A percentile compares a stretch with the other conserved stretches of the same genome.
These are phyloP conservation scores for Polyporus arcularius DNA, from an alignment of 768 basidiomycete species.

Conservation along the genomic window DNA sequence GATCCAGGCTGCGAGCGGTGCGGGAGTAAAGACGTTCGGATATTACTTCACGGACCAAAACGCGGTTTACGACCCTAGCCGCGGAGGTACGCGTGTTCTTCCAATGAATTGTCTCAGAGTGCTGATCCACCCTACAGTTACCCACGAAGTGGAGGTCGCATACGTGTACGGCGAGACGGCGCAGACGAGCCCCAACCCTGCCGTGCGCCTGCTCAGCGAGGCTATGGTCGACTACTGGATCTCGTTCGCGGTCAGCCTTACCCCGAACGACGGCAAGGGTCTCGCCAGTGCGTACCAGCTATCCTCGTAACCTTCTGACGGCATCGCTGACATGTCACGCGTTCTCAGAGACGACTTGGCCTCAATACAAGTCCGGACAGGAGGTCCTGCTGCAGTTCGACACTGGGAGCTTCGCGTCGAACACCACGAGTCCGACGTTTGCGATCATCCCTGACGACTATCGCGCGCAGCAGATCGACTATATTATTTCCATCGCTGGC, in stretches of 20 bases:
- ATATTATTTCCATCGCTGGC: constrained; percentile 8
- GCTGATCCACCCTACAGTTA: constrained; percentile 6
- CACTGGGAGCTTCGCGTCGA: not conserved
- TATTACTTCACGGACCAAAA: constrained; percentile 45
- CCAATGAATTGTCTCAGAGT: too few species aligned
- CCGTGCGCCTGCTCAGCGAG: constrained; percentile 29
- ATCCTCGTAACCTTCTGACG: not conserved
- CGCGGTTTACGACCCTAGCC: constrained; percentile 9
- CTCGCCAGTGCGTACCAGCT: constrained; percentile 27
- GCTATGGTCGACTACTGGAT: constrained; percentile 48
- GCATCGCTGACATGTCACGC: constrained; percentile 5
- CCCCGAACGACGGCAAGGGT: constrained; percentile 47
- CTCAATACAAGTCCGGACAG: constrained; percentile 1
- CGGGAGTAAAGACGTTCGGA: constrained; percentile 40
- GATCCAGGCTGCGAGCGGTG: constrained; percentile 39
- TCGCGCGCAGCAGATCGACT: constrained; percentile 5
- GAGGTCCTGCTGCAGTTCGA: constrained; percentile 15
- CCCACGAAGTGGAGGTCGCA: constrained; percentile 22
- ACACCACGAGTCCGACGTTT: not conserved
- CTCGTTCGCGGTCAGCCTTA: constrained; percentile 45
- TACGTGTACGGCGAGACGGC: constrained; percentile 21
- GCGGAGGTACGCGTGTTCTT: not conserved
- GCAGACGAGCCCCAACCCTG: not conserved
- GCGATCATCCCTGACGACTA: constrained; percentile 7
- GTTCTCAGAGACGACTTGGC: not conserved